These are phyloP conservation scores for Letharia lupina DNA, from an alignment of 495 filamentous ascomycete species.

Conservation along the genomic window DNA sequence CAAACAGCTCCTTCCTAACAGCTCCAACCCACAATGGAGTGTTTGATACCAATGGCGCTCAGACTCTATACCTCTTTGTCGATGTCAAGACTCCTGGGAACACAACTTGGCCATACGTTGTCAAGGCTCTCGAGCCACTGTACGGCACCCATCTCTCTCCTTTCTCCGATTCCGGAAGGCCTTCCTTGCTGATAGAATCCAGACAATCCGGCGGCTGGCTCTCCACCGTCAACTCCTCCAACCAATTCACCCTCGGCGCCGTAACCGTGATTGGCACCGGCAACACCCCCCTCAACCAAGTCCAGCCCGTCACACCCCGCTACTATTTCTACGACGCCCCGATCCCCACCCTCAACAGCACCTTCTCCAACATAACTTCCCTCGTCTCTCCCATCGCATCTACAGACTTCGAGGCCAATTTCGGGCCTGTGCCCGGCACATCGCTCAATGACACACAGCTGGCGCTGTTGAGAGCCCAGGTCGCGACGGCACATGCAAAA, in stretches of 20 bases:
- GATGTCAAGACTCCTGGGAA: conserved; percentile 56
- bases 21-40: conserved; percentile 31
- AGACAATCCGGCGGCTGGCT: conserved; percentile 24
- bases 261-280: conserved; percentile 77
- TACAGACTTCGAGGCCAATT: conserved; percentile 34
- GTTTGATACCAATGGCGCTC: conserved; percentile 43
- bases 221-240: conserved; percentile 39
- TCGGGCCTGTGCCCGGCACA: conserved; percentile 35
- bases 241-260: conserved; percentile 37
- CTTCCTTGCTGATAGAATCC: conserved; percentile 37
- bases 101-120: conserved; percentile 47
- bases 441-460: conserved; percentile 28
- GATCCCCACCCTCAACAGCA: conserved; percentile 38
- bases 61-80: conserved; percentile 62
- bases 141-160: conserved; percentile 28
- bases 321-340: conserved; percentile 59
- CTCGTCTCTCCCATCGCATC: conserved; percentile 47
- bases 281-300: conserved; percentile 60
- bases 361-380: conserved; percentile 38
- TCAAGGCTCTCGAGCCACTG: conserved; percentile 56
- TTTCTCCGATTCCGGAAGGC: background rate
- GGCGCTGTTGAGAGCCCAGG: conserved; percentile 23
- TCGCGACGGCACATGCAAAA: conserved; percentile 40
- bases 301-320: conserved; percentile 41
- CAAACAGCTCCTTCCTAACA: conserved; percentile 20